Evolutionary conservation across 352 stramenopile genomes (phyloP).

Genomic region (Aphanomyces astaci): DNA sequence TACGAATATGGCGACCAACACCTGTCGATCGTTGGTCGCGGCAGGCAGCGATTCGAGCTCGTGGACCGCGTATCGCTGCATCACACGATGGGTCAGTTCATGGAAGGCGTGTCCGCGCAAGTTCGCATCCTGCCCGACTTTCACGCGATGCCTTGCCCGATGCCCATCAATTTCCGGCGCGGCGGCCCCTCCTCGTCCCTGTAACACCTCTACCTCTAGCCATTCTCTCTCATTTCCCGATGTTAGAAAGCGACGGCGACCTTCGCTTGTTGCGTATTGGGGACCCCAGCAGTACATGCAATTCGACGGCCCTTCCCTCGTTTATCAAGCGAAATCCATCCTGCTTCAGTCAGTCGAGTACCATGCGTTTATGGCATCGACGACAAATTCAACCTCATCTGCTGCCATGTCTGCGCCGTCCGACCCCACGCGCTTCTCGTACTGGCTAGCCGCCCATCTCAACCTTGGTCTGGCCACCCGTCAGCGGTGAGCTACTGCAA

Average conservation of each 20-base stretch:
- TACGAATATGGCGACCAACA: conserved; percentile 16
- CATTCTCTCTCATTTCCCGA: background rate
- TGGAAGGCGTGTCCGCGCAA: background rate
- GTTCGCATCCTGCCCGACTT: conserved; percentile 7
- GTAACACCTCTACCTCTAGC: background rate
- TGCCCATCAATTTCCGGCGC: background rate
- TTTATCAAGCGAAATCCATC: conserved; percentile 55
- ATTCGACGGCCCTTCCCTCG: conserved; percentile 52
- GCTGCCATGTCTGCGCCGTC: conserved; percentile 31
- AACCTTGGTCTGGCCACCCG: conserved; percentile 50
- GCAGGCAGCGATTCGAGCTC: conserved; percentile 8
- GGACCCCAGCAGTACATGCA: conserved; percentile 35
- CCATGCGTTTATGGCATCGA: conserved; percentile 47
- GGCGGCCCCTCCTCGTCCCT: background rate
- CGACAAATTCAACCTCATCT: conserved; percentile 30
- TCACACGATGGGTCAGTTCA: background rate
- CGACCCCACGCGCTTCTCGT: conserved; percentile 64
- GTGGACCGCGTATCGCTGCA: background rate
- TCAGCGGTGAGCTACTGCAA: background rate
- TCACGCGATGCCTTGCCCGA: conserved; percentile 1
- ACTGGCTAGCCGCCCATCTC: conserved; percentile 70
- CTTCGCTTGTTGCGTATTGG: conserved; percentile 33
- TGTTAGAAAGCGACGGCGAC: conserved; percentile 7
- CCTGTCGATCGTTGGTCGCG: conserved; percentile 20
- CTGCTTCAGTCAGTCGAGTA: conserved; percentile 64